phyloP scores from a whole-genome alignment of 1,284 basidiomycete species.

The Xerocomus amazonicus region DNA sequence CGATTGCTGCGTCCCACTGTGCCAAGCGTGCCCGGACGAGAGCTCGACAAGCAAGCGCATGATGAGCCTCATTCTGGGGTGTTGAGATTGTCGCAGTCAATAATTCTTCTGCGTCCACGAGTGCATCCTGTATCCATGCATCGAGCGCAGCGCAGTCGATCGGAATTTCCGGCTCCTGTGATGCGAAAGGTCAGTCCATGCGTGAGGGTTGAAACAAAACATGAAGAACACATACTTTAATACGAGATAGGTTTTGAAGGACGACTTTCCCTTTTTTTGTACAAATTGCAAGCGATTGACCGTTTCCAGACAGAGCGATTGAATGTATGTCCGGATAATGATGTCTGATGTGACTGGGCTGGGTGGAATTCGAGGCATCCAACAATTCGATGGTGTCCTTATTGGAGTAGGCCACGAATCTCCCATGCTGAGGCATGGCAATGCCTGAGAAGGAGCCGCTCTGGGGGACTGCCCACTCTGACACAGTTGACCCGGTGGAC shows the following conservation, averaged over 20 bases:
- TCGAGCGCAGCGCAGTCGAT: neutral
- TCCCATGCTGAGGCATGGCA: neutral
- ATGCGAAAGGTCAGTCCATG: neutral
- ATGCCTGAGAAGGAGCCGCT: neutral
- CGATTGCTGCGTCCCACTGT: neutral
- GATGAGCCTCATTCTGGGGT: neutral
- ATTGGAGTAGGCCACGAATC: neutral
- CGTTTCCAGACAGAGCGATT: neutral
- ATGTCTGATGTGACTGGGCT: neutral
- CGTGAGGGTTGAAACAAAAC: neutral
- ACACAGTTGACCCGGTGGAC: neutral
- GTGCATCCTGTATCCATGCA: neutral
- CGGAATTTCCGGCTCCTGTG: neutral
- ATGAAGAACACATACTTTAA: neutral
- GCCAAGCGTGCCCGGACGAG: neutral
- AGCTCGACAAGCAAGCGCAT: conserved; percentile 4
- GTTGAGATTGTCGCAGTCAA: neutral
- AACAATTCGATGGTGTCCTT: neutral
- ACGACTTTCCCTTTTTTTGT: neutral
- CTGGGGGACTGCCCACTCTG: neutral
- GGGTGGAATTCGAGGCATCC: neutral
- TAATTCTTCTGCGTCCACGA: neutral
- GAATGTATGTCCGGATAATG: neutral
- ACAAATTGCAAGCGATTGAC: neutral
- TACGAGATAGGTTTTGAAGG: neutral